Evolutionary conservation across 2,329 filamentous ascomycete genomes (phyloP), one percentile per base, ranked within the genome.

Genomic region (Aspergillus sp.): DNA sequence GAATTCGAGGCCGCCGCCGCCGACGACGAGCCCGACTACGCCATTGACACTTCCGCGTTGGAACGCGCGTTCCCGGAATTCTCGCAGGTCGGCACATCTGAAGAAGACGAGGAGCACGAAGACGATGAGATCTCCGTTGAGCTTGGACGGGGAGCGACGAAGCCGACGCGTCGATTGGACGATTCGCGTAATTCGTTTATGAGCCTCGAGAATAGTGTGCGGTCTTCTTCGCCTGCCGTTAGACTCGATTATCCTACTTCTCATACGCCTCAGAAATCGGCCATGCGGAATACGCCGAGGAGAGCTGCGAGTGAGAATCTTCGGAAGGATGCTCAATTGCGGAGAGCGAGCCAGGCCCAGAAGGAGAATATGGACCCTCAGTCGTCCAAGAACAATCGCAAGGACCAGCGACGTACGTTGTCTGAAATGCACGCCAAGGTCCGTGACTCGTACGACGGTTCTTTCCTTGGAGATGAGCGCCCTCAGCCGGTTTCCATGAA

Each of bases 351-450:
- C 42, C 60, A 64, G 13, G 60, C 65, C 5, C 65, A 68, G 39
- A 70, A 69, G 41, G 66, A 70, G 42, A 71, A 68, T 33, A 58
- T 63, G 30, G 62, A 56, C 50, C 65, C 51, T 49, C 68, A 63
- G 53, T 58, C 57, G 51, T 62, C 58, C 45, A 72, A 60, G 40
- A 51, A 48, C 37, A 67, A 54, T 13, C 59, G 62, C 42, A 57
- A 49, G 27, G 60, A 68, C 13, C 61, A 66, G 46, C 72, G 71
- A 29, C 73, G 73, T 13, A 72, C 75, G 2, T 66, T 81, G 8
- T 75, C 76, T n/a, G 75, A 81, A 39, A 70, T 77, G 52, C 75
- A 82, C 48, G 73, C 75, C 2, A 75, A 71, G 53, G 68, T 76
- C 3, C 71, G 71, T 5, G 67, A 71, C 27, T 74, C 75, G 37